Evolutionary conservation across 2,329 filamentous ascomycete genomes (phyloP).

Genomic region (Aspergillus proliferans): DNA sequence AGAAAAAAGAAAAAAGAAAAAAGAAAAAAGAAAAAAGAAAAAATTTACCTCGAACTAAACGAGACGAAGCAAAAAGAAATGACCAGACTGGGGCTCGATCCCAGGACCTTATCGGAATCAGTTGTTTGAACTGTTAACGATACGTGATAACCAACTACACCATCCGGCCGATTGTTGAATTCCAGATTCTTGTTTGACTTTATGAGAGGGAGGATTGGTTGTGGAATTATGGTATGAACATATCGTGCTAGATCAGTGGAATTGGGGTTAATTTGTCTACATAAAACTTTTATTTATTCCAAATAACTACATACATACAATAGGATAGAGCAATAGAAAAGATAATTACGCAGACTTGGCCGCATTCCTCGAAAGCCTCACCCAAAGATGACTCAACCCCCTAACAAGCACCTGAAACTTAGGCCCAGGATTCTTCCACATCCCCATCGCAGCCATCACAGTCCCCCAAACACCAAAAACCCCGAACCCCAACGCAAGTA

Average conservation of each 20-base stretch:
- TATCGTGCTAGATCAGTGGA: too few relatives aligned
- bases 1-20: neutral
- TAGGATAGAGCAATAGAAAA: neutral
- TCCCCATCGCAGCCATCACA: conserved; percentile 21
- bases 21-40: neutral
- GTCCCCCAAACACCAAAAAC: conserved; percentile 24
- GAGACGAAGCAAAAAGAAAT: neutral
- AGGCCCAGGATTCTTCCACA: conserved; percentile 24
- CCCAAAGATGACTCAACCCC: conserved; percentile 7
- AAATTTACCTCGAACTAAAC: neutral
- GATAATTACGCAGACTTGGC: conserved; percentile 1
- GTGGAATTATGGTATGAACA: too few relatives aligned
- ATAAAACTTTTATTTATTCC: neutral
- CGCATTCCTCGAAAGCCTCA: conserved; percentile 3
- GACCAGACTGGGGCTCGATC: conserved; percentile 2
- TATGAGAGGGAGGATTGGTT: neutral
- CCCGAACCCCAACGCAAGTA: conserved; percentile 44
- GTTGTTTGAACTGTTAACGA: conserved; percentile 19
- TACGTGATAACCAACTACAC: conserved; percentile 29
- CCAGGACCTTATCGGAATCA: conserved; percentile 1
- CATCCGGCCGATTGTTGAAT: conserved; percentile 13
- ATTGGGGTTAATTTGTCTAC: too few relatives aligned
- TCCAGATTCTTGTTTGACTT: accelerated
- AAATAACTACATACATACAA: neutral
- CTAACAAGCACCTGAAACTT: conserved; percentile 9